These are phyloP conservation scores for Alternaria viburni DNA, from an alignment of 2,329 filamentous ascomycete species.

Conservation along the genomic window DNA sequence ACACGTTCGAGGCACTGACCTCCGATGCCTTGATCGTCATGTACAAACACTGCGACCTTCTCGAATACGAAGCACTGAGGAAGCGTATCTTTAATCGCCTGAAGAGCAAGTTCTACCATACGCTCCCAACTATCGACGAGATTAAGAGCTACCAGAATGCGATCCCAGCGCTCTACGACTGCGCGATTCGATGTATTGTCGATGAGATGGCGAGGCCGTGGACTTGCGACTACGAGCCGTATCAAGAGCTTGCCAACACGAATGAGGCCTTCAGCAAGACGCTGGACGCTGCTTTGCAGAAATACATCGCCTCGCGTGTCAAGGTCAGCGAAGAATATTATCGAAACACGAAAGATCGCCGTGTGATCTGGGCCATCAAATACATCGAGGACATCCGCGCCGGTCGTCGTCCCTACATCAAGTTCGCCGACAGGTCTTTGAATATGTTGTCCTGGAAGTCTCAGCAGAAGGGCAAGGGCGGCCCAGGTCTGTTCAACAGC, in stretches of 20 bases:
- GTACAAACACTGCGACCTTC: conserved; percentile 21
- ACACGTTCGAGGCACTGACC: conserved; percentile 17
- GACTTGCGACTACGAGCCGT: conserved; percentile 18
- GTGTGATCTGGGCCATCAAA: conserved; percentile 6
- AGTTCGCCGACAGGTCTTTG: neutral
- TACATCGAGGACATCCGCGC: neutral
- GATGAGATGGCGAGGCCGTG: conserved; percentile 15
- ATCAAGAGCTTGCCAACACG: conserved; percentile 4
- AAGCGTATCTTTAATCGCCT: conserved; percentile 14
- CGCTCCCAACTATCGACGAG: conserved; percentile 13
- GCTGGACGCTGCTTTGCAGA: conserved; percentile 5
- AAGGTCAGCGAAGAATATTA: conserved; percentile 13
- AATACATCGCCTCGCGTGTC: conserved; percentile 8
- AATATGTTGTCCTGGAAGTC: neutral
- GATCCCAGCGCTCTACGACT: conserved; percentile 13
- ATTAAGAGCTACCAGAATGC: conserved; percentile 10
- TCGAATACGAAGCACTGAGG: conserved; percentile 20
- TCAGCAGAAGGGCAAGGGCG: neutral
- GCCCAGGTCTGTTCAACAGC: neutral
- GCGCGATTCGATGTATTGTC: conserved; percentile 4
- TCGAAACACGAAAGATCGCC: neutral
- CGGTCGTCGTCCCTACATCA: neutral
- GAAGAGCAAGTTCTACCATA: conserved; percentile 1
- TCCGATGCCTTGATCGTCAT: conserved; percentile 18
- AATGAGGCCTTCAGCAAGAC: conserved; percentile 7